A percentile compares a stretch with the other conserved stretches of the same genome.
These are phyloP conservation scores for Kazachstania sp. DNA, from an alignment of 1,139 yeast genomes.

Conservation along the genomic window DNA sequence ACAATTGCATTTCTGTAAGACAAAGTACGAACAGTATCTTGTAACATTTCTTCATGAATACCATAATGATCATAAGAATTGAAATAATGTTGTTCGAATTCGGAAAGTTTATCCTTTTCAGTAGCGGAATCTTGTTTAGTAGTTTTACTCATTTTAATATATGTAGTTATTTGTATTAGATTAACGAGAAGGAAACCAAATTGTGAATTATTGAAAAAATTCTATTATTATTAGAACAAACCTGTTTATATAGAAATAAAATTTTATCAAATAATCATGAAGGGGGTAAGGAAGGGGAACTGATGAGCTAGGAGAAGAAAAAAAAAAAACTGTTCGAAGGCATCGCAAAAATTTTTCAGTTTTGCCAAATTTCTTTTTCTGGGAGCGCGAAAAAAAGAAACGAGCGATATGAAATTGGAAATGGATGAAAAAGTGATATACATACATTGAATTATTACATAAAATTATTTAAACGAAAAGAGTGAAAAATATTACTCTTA, in stretches of 20 bases:
- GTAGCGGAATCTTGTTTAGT: conserved; percentile 32
- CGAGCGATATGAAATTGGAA: not conserved
- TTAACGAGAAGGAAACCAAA: too few relatives aligned
- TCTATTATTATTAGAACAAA: too few relatives aligned
- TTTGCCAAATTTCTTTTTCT: too few relatives aligned
- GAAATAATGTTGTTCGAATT: conserved; percentile 85
- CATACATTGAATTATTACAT: not conserved
- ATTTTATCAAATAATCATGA: not conserved
- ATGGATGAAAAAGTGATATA: not conserved
- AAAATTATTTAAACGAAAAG: not conserved
- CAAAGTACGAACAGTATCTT: conserved; percentile 87
- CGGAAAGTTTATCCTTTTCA: conserved; percentile 41
- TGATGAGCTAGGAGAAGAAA: not conserved
- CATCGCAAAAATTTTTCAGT: not conserved
- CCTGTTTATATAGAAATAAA: not conserved
- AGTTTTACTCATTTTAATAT: conserved; percentile 20
- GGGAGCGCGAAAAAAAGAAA: not conserved
- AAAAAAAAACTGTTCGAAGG: not conserved
- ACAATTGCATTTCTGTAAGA: conserved; percentile 89
- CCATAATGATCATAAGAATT: conserved; percentile 94
- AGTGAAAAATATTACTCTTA: not conserved
- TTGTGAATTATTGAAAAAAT: too few relatives aligned
- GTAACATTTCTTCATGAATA: conserved; percentile 97
- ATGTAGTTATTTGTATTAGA: too few relatives aligned
- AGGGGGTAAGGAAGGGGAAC: not conserved